Evolutionary conservation across 441 rosid genomes (phyloP).

Genomic region (Eutrema salsugineum): DNA sequence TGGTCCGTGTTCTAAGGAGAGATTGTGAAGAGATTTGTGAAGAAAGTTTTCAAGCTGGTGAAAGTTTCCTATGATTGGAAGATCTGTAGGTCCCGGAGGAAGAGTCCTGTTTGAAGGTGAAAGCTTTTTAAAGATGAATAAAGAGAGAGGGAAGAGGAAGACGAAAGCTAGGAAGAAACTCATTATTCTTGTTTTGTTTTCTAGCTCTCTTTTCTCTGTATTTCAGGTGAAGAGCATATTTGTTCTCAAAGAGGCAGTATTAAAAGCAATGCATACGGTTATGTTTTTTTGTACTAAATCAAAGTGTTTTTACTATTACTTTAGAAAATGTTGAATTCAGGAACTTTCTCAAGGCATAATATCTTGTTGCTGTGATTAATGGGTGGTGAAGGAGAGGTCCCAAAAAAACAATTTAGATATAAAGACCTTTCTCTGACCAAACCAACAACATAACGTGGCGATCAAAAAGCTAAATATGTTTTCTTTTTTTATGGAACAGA

Average conservation of each 20-base stretch:
- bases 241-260: background rate
- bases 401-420: background rate
- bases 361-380: background rate
- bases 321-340: background rate
- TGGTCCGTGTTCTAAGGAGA: conserved; percentile 34
- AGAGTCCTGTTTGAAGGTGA: background rate
- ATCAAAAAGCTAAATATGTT: background rate
- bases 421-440: background rate
- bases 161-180: background rate
- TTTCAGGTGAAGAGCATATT: background rate
- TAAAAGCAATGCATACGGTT: background rate
- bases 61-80: conserved; percentile 47
- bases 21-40: conserved; percentile 27
- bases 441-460: background rate
- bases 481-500: background rate
- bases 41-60: conserved; percentile 36
- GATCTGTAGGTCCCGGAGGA: conserved; percentile 41
- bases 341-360: background rate
- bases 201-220: background rate
- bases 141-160: background rate
- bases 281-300: background rate
- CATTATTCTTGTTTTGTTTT: background rate
- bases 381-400: background rate
- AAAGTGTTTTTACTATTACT: background rate
- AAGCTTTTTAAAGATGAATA: background rate